Base-by-base conservation (phyloP, 768 basidiomycete genomes). In the Pulveroboletus sp. region DNA sequence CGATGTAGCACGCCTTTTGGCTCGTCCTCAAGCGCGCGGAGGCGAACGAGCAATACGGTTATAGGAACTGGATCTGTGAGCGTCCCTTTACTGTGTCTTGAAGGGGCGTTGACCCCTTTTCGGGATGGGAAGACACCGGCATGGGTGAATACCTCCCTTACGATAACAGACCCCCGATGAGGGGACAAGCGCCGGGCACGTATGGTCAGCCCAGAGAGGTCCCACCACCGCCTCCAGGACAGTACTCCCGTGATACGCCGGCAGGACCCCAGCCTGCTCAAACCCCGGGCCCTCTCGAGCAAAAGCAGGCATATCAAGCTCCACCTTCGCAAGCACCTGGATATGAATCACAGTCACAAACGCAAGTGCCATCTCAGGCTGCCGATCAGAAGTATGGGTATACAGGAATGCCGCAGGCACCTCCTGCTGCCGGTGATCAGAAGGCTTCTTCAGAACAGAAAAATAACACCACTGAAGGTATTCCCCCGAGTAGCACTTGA, bases 21-120 rank as follows among this genome's bases (percentile, higher is more conserved):
- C 74, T 94, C 47, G 84, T 93, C 39, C 85, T 90, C 70, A 83
- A 75, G 77, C 85, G 85, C 72, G 80, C 86, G 73, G 77, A 88
- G 53, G 89, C 88, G 0, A 86, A 89, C 61, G 83, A 87, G 51
- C 73, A 7, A 37, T 65, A 57, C 13, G 63, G 63, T 0, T 30
- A 48, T 35, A 47, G 43, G 8, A 59, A 65, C 22, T 65, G 64
- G 60, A 53, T 35, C 4, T 66, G 62, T 66, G 23, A 59, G 63
- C 10, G 27, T 9, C 4, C 13, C 10, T 29, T 27, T 9, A 3
- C 8, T 6, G 11, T 26, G 31, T 29, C 10, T 11, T 13, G 20
- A 9, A 35, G n/a, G 14, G 1, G 2, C 1, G 20, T 20, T 22
- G 20, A 35, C 3, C 31, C 14, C 32, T 17, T n/a, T n/a, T n/a